Evolutionary conservation across 108 stramenopile species (phyloP).

Genomic region (Ochromonas danica): DNA sequence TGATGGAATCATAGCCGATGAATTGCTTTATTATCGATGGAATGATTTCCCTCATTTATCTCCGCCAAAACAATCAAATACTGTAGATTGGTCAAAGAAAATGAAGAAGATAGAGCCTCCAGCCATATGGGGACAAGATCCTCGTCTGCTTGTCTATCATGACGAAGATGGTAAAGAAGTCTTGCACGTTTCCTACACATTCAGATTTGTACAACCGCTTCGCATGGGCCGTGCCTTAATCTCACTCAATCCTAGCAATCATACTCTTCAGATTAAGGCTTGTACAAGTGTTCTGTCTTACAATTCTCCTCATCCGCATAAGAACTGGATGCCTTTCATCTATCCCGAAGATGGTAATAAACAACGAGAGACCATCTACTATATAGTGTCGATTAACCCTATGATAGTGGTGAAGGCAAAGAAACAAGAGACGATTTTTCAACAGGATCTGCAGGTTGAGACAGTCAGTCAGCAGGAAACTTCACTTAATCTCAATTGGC

Average conservation of each 20-base stretch:
- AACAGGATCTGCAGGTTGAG: background rate
- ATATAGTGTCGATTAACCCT: background rate
- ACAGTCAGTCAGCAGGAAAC: background rate
- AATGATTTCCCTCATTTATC: background rate
- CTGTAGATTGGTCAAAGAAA: background rate
- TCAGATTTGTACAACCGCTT: background rate
- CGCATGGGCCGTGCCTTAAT: background rate
- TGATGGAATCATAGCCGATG: background rate
- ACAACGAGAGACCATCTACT: background rate
- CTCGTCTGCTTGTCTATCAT: background rate
- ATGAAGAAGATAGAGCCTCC: too few species aligned
- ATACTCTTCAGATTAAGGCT: background rate
- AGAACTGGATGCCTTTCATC: background rate
- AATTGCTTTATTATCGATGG: background rate
- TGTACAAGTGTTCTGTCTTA: background rate
- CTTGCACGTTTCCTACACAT: background rate
- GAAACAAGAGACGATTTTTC: background rate
- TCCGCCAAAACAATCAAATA: background rate
- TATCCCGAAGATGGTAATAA: too few species aligned
- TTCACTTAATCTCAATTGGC: background rate
- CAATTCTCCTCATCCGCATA: background rate
- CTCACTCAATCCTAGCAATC: background rate
- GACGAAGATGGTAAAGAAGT: background rate
- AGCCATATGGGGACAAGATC: background rate
- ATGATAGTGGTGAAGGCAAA: background rate